These are phyloP conservation scores for Teratosphaeria viscida DNA, from an alignment of 2,329 filamentous ascomycete genomes.

Conservation along the genomic window DNA sequence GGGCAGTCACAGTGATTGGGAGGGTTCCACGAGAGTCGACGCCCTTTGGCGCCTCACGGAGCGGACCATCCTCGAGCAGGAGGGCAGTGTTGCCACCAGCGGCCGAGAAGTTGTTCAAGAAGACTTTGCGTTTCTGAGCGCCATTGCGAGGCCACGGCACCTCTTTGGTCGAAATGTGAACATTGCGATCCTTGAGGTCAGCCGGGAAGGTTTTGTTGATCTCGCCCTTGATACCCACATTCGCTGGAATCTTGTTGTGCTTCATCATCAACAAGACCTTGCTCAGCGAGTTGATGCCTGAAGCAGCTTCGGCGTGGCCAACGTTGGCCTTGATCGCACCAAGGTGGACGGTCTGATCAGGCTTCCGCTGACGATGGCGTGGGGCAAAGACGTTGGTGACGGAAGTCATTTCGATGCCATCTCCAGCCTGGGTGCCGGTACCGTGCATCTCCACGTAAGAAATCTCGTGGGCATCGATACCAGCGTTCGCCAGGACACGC, in stretches of 20 bases:
- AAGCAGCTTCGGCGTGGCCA: constrained; percentile 45
- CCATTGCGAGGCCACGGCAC: constrained; percentile 38
- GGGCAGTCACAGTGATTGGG: constrained; percentile 40
- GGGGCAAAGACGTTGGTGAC: constrained; percentile 56
- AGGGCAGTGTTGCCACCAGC: constrained; percentile 45
- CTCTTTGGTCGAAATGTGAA: constrained; percentile 40
- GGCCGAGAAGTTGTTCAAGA: constrained; percentile 45
- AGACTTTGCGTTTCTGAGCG: constrained; percentile 38
- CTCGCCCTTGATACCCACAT: constrained; percentile 45
- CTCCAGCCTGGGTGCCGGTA: constrained; percentile 77
- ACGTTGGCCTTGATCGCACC: constrained; percentile 47
- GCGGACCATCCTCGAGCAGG: constrained; percentile 41
- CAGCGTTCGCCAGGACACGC: constrained; percentile 59
- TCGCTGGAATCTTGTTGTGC: constrained; percentile 44
- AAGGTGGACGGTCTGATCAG: constrained; percentile 42
- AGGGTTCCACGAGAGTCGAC: constrained; percentile 38
- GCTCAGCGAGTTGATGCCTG: constrained; percentile 44
- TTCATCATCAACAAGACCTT: constrained; percentile 46
- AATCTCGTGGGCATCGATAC: constrained; percentile 65
- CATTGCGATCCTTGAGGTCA: constrained; percentile 42
- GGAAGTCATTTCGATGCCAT: constrained; percentile 71
- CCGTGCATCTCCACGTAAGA: constrained; percentile 85
- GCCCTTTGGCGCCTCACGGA: constrained; percentile 30
- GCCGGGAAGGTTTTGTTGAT: constrained; percentile 47
- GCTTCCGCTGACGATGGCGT: constrained; percentile 37